A percentile compares a stretch with the other conserved stretches of the same genome.
Conservation (phyloP, 2,329 filamentous ascomycete species). For the Penicillium sp. region DNA sequence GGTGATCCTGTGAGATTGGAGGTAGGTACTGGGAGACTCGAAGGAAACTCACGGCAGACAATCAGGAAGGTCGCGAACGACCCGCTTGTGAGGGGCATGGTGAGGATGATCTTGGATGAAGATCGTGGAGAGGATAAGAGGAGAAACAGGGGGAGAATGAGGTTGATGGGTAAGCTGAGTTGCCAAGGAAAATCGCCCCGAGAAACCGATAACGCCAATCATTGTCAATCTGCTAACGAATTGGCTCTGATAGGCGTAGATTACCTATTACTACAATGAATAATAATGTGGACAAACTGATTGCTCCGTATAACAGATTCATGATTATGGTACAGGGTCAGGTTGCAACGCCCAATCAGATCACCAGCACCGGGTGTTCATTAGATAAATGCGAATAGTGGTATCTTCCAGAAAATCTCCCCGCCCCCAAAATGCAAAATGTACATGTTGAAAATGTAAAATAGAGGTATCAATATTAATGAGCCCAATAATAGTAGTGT, state of each 20-base stretch:
- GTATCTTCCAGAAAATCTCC: constrained; percentile 34
- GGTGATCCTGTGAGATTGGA: constrained; percentile 4
- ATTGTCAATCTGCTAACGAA: neutral
- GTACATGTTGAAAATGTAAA: constrained; percentile 20
- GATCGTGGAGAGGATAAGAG: neutral
- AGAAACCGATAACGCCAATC: constrained; percentile 7
- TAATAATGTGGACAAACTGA: neutral
- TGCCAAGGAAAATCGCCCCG: constrained; percentile 16
- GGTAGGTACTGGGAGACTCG: neutral
- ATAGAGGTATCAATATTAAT: neutral
- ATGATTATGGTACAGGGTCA: constrained; percentile 20
- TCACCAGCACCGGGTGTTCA: constrained; percentile 8
- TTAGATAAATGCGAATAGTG: constrained; percentile 24
- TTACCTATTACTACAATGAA: neutral
- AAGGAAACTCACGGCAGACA: constrained; percentile 73
- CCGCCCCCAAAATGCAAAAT: constrained; percentile 24
- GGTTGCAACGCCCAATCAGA: constrained; percentile 13
- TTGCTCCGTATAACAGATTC: neutral
- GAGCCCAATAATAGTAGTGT: constrained; percentile 4
- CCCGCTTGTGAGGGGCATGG: constrained; percentile 43
- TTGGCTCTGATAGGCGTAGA: neutral
- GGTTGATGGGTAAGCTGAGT: constrained; percentile 19
- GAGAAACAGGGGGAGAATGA: constrained; percentile 11
- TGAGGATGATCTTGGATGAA: constrained; percentile 7
- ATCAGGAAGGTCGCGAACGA: constrained; percentile 98